Conservation (phyloP, 2,329 filamentous ascomycete species). For the Exophiala calicioides region DNA sequence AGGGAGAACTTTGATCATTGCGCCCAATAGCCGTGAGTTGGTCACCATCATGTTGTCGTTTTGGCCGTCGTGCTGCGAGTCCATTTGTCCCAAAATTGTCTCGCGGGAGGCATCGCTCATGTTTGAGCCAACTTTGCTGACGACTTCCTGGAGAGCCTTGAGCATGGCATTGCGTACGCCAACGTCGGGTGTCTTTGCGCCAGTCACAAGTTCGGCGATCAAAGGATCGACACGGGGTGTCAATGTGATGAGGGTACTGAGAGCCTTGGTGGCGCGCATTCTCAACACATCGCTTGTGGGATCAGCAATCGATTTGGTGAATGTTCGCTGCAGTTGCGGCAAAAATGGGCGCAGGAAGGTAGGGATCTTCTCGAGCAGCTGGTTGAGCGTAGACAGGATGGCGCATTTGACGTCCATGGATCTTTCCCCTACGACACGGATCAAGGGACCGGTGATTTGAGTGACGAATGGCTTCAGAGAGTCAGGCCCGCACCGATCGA, state of each 20-base stretch:
- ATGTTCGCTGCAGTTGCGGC: constrained; percentile 92
- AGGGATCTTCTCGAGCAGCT: constrained; percentile 93
- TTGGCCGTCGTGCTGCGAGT: constrained; percentile 74
- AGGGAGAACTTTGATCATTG: constrained; percentile 82
- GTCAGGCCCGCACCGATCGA: constrained; percentile 85
- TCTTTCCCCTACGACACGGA: constrained; percentile 94
- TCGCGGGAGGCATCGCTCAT: constrained; percentile 90
- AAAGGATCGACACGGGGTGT: constrained; percentile 94
- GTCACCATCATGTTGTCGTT: constrained; percentile 79
- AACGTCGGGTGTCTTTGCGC: constrained; percentile 82
- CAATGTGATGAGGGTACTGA: constrained; percentile 92
- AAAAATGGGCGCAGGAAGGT: constrained; percentile 94
- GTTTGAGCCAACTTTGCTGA: constrained; percentile 89
- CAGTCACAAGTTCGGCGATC: constrained; percentile 89
- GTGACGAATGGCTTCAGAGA: constrained; percentile 93
- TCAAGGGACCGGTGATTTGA: constrained; percentile 94
- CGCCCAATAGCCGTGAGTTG: constrained; percentile 85
- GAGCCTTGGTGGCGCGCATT: constrained; percentile 83
- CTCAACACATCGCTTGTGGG: constrained; percentile 85
- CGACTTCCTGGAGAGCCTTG: constrained; percentile 92
- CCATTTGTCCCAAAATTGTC: constrained; percentile 85
- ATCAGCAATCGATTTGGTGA: constrained; percentile 93
- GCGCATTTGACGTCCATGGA: constrained; percentile 93
- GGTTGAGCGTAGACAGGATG: constrained; percentile 91
- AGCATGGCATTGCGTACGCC: constrained; percentile 96